A percentile compares a stretch with the other conserved stretches of the same genome.
Conservation (phyloP, 495 filamentous ascomycete genomes). For the Neurospora sp. region DNA sequence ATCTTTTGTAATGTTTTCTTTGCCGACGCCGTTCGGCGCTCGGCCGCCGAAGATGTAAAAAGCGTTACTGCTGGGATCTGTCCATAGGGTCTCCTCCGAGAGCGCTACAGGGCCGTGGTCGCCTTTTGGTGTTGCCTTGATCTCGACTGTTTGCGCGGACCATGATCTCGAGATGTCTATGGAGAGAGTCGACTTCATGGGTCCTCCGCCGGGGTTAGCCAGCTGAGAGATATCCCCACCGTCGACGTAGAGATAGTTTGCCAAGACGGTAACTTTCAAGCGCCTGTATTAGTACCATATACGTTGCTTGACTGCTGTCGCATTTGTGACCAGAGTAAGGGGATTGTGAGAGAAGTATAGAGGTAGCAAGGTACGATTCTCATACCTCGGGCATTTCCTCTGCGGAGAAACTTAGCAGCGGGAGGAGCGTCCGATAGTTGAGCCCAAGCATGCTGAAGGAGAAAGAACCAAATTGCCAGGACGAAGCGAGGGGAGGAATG, state of each 20-base stretch:
- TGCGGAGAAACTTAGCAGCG: not conserved
- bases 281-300: not conserved
- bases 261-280: constrained; percentile 5
- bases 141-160: not conserved
- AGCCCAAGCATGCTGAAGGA: not conserved
- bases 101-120: not conserved
- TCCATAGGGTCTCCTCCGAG: not conserved
- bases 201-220: too few species aligned
- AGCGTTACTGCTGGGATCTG: not conserved
- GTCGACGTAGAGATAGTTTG: constrained; percentile 13
- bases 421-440: not conserved
- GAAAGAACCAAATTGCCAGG: not conserved
- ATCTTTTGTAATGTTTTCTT: not conserved
- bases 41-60: not conserved
- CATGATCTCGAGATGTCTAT: not conserved
- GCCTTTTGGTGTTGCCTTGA: not conserved
- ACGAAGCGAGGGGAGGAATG: not conserved
- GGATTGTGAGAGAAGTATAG: not conserved
- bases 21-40: not conserved
- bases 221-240: constrained; percentile 7
- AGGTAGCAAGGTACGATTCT: not conserved
- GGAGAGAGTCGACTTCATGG: not conserved
- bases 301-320: not conserved
- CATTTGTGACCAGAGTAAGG: rapidly evolving
- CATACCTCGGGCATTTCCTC: not conserved